Base-by-base conservation (phyloP, 1,284 basidiomycete species). In the Tilletia caries region DNA sequence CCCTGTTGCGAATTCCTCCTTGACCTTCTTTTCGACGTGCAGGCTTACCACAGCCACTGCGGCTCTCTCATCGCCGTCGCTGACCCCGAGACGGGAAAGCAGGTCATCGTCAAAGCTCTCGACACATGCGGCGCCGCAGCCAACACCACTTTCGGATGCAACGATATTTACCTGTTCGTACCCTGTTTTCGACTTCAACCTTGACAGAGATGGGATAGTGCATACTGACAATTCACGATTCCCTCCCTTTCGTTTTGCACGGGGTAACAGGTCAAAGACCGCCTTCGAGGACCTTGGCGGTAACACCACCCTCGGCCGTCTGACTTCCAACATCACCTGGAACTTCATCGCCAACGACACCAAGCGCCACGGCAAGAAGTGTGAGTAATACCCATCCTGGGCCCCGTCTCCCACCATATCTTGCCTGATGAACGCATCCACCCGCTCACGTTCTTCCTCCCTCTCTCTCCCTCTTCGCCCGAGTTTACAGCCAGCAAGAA, bases 31-130 rank as follows among this genome's bases (percentile, higher is more conserved):
- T 18, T 25, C 48, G 10, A 8, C 23, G 48, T 18, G 48, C 48
- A 50, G 48, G 48, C 48, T 6, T 50, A 50, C 48, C 48, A 50
- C 48, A 50, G 23, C 20, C 48, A 50, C 23, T 50, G 48, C 48
- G 48, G 48, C 8, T 6, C 18, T 20, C 23, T n/a, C 48, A 18
- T 50, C 20, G 48, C 48, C 20, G 20, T 50, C 48, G 48, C 48
- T n/a, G 48, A 50, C 23, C 12, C 48, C 48, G 48, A 50, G 48
- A 50, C 48, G 48, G 48, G 48, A 8, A 25, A 50, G 48, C 48
- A 50, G 20, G 48, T 50, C 20, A 50, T 50, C 23, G 48, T 18
- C 13, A 20, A 50, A 18, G 48, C 48, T n/a, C 48, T 50, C 20
- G 48, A 50, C 48, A 50, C 48, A 6, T 50, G 48, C 20, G 48